phyloP scores from a whole-genome alignment of 2,329 filamentous ascomycete species.

The Exophiala phaeomuriformis region DNA sequence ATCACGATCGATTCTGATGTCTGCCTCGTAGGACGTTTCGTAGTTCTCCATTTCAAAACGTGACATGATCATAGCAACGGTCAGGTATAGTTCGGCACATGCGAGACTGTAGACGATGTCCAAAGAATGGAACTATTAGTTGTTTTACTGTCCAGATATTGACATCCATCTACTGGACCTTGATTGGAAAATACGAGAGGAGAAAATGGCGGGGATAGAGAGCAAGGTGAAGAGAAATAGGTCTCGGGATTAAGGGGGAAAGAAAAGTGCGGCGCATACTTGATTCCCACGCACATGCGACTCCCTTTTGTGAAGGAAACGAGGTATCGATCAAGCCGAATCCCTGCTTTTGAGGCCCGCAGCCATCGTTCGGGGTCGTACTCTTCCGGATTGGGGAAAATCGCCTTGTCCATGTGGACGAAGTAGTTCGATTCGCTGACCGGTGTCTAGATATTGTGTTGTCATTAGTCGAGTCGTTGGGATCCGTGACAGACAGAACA shows the following conservation, averaged over 20 bases:
- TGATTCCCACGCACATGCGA: conserved; percentile 38
- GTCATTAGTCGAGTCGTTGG: background rate
- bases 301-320: conserved; percentile 39
- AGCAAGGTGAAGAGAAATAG: background rate
- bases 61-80: conserved; percentile 15
- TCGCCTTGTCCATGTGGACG: conserved; percentile 26
- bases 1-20: background rate
- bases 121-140: too few relatives aligned
- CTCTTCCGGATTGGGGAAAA: conserved; percentile 33
- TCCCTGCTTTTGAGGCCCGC: conserved; percentile 24
- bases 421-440: conserved; percentile 27
- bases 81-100: conserved; percentile 22
- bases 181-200: background rate
- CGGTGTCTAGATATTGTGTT: conserved; percentile 9
- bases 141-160: background rate
- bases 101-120: conserved; percentile 9
- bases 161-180: background rate
- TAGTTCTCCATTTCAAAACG: conserved; percentile 22
- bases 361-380: conserved; percentile 23
- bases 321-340: conserved; percentile 34
- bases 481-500: background rate
- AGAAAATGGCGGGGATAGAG: background rate
- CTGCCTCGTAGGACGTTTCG: conserved; percentile 10
- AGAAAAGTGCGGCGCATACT: conserved; percentile 10
- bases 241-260: background rate